These are phyloP conservation scores for Musa beccarii DNA, from an alignment of 176 grass and related monocot species.

Conservation along the genomic window DNA sequence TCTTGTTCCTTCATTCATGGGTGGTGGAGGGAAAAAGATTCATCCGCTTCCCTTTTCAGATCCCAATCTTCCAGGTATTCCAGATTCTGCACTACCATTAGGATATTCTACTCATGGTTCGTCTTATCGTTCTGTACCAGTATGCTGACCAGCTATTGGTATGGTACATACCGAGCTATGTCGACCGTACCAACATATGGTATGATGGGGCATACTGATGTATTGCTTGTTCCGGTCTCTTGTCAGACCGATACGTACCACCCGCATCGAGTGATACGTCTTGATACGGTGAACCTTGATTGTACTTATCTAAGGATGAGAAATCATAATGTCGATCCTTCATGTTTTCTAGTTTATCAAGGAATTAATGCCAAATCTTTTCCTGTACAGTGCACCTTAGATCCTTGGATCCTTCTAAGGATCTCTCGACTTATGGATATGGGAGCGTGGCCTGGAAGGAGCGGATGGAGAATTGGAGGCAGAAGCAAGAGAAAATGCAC, in stretches of 20 bases:
- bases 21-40: slow-evolving; percentile 76
- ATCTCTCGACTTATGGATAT: slow-evolving; percentile 73
- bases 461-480: slow-evolving; percentile 77
- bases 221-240: too few relatives aligned
- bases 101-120: background rate
- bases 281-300: too few relatives aligned
- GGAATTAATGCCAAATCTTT: background rate
- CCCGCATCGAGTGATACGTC: too few relatives aligned
- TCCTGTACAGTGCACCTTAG: slow-evolving; percentile 60
- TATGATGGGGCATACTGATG: too few relatives aligned
- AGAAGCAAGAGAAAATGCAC: slow-evolving; percentile 69
- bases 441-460: slow-evolving; percentile 93
- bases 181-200: too few relatives aligned
- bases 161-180: too few relatives aligned
- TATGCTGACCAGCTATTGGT: too few relatives aligned
- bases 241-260: too few relatives aligned
- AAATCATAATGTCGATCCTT: background rate
- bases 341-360: slow-evolving; percentile 6
- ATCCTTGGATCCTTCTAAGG: slow-evolving; percentile 97
- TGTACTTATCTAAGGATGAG: too few relatives aligned
- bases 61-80: slow-evolving; percentile 52
- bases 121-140: too few relatives aligned
- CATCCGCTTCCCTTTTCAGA: slow-evolving; percentile 72
- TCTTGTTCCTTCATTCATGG: slow-evolving; percentile 76
- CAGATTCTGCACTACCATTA: background rate